A percentile compares a stretch with the other conserved stretches of the same genome.
These are phyloP conservation scores for Eremothecium sinecaudum DNA, from an alignment of 1,139 yeast genomes.

Conservation along the genomic window DNA sequence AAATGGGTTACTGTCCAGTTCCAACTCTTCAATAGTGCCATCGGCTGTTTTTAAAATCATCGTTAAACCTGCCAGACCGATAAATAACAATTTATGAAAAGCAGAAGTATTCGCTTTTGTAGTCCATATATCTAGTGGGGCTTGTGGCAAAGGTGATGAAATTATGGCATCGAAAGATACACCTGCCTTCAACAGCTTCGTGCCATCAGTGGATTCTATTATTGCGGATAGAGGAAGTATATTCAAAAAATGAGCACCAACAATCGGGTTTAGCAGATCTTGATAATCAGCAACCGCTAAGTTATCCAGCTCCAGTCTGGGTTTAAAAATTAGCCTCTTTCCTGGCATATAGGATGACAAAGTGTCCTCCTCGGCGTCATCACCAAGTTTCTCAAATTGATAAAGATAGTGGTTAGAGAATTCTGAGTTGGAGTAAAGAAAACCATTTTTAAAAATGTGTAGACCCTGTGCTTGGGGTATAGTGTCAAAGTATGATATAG, in stretches of 20 bases:
- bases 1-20: constrained; percentile 46
- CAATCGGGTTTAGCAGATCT: constrained; percentile 49
- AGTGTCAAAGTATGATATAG: constrained; percentile 67
- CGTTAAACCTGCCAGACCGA: constrained; percentile 20
- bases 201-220: constrained; percentile 15
- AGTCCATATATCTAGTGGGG: constrained; percentile 24
- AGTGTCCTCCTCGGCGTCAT: constrained; percentile 26
- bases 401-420: constrained; percentile 54
- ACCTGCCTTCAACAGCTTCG: constrained; percentile 14
- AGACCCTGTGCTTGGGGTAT: constrained; percentile 50
- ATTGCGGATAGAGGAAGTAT: constrained; percentile 20
- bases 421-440: constrained; percentile 57
- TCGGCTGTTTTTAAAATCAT: constrained; percentile 21
- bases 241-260: constrained; percentile 37
- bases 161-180: constrained; percentile 19
- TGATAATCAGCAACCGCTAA: constrained; percentile 48
- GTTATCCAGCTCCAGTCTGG: constrained; percentile 40
- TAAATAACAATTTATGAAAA: constrained; percentile 35
- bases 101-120: constrained; percentile 39
- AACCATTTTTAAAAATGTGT: constrained; percentile 65
- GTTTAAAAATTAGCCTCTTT: constrained; percentile 27
- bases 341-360: constrained; percentile 30
- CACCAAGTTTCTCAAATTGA: constrained; percentile 72
- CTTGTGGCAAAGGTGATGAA: constrained; percentile 23
- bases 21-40: constrained; percentile 61